Base-by-base conservation (phyloP, 2,329 filamentous ascomycete species). In the Fusarium torreyae region DNA sequence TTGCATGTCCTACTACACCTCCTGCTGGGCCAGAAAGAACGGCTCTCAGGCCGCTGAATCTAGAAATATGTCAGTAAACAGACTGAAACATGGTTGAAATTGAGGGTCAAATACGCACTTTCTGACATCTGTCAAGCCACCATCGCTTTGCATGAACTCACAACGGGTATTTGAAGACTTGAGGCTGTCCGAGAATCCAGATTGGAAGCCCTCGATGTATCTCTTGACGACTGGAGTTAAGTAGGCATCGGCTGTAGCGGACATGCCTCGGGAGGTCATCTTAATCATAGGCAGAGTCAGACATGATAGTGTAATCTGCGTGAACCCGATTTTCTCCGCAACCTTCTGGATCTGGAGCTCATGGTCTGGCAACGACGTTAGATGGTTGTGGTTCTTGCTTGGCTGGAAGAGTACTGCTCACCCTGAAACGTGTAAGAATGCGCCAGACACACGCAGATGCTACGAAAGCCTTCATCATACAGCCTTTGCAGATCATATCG, bases 61-160 rank as follows among this genome's bases (percentile, higher is more conserved):
- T 31, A 13, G 28, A 31, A 28, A 28, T 8, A 10, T 28, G 28
- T 28, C 9, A 28, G 28, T 28, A 28, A 28, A 10, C 28, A 9
- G 10, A 28, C 28, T 28, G 28, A 10, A 8, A 28, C 28, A 28
- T 10, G 28, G 9, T 28, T 28, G 9, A 28, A 10, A 28, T 9
- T 28, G 28, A 28, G 28, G 28, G 28, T 10, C 28, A 28, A 10
- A 10, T 28, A 10, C 28, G 28, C 28, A 28, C 69, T 88, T 90
- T 56, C 92, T 89, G 0, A 94, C 91, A 69, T 94, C 91, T 0
- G 91, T 88, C 3, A 91, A 77, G 0, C 89, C 89, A 18, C 93
- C 93, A 69, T 96, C 93, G 17, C 91, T 94, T 78, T 97, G 94
- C 94, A 97, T 97, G 73, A 97, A 97, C 77, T 98, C 94, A 80